Evolutionary conservation across 2,329 filamentous ascomycete species (phyloP).

Genomic region (Sporothrix pallida): DNA sequence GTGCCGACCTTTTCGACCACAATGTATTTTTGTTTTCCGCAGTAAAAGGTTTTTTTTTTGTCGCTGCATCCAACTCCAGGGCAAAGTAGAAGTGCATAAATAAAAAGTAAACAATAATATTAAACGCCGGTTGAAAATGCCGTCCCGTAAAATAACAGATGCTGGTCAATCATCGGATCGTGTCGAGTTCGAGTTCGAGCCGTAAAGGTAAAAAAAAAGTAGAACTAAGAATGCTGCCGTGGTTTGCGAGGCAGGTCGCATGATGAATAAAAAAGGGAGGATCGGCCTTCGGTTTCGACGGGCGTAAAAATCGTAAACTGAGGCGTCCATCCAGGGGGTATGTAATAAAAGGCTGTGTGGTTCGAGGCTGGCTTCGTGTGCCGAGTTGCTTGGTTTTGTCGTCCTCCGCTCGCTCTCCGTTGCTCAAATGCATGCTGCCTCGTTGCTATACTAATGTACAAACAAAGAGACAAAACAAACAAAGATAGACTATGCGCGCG

Average conservation of each 20-base stretch:
- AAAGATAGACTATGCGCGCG: constrained; percentile 13
- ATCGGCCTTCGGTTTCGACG: neutral
- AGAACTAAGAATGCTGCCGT: neutral
- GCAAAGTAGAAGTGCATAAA: neutral
- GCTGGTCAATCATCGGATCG: neutral
- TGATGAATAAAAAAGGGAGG: neutral
- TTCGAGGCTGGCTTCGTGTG: neutral
- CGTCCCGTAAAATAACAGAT: constrained; percentile 5
- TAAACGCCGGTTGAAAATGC: constrained; percentile 32
- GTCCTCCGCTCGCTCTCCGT: constrained; percentile 23
- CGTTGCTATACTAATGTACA: constrained; percentile 29
- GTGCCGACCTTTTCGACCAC: constrained; percentile 1
- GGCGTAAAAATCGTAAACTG: neutral
- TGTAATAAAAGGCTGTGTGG: neutral
- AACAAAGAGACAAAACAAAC: constrained; percentile 27
- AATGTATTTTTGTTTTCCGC: neutral
- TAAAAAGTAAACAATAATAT: neutral
- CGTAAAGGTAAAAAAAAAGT: neutral
- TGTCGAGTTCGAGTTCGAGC: neutral
- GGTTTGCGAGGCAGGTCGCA: constrained; percentile 14
- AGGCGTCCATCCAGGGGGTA: neutral
- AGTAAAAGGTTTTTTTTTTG: neutral
- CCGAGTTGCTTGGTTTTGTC: neutral
- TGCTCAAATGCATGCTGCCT: constrained; percentile 22
- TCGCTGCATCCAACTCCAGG: constrained; percentile 3